These are phyloP conservation scores for Erysimum cheiranthoides DNA, from an alignment of 345 rosid genomes.

Conservation along the genomic window DNA sequence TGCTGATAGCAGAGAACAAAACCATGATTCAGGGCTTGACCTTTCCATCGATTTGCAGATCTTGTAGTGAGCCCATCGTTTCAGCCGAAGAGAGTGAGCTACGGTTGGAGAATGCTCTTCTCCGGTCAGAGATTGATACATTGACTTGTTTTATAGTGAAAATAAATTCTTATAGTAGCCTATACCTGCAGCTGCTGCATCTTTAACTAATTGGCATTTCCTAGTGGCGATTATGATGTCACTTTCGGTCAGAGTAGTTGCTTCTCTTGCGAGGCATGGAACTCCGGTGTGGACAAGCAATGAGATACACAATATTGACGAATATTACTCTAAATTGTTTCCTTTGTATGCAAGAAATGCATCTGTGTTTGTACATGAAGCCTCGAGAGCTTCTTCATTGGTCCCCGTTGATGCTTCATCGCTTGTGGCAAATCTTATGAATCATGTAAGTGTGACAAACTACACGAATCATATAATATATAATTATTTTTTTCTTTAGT, in stretches of 20 bases:
- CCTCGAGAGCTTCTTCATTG: constrained; percentile 52
- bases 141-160: not conserved
- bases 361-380: constrained; percentile 52
- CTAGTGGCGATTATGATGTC: constrained; percentile 53
- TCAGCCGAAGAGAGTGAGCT: no score
- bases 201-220: not conserved
- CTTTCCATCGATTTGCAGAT: not conserved
- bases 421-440: not conserved
- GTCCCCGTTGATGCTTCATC: constrained; percentile 29
- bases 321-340: constrained; percentile 54
- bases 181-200: not conserved
- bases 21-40: not conserved
- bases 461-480: not conserved
- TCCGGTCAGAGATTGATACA: constrained; percentile 12
- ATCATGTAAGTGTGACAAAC: constrained; percentile 10
- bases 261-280: not conserved
- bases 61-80: no score
- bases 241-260: constrained; percentile 6
- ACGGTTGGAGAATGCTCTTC: constrained; percentile 12
- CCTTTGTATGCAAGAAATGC: constrained; percentile 51
- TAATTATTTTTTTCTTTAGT: not conserved
- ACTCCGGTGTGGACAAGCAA: constrained; percentile 49
- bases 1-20: not conserved
- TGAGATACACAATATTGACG: constrained; percentile 53
- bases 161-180: not conserved